Base-by-base conservation (phyloP, 73 alveolate genomes). In the Blepharisma stoltei region DNA sequence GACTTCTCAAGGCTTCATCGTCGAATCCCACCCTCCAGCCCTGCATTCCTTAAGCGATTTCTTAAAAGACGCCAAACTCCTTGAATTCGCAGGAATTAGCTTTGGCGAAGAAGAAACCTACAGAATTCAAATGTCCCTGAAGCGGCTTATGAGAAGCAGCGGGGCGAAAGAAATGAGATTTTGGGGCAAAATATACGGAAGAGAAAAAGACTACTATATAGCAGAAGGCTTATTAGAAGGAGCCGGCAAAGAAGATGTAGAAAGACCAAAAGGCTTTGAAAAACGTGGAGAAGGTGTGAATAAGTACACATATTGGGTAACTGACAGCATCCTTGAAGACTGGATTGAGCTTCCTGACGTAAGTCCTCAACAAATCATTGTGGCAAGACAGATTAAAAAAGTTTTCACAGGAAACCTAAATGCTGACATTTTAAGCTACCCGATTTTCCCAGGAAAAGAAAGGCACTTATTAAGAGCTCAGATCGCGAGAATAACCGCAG, bases 171-270 rank as follows among this genome's bases (percentile, higher is more conserved):
- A 77, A 50, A 67, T 95, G 76, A 79, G 97, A 54, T 96, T 96
- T 82, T 96, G 95, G 95, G 99, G 99, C 6, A 96, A 96, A 81
- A 67, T 94, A 27, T 86, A 67, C 67, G 96, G 98, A 25, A 79
- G 95, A 46, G 92, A 92, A 81, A 86, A 87, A 60, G 99, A 96
- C 67, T 96, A 94, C 82, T 94, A 89, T 80, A 92, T 96, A 5
- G 96, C 90, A 8, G 96, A 93, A 82, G 99, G 98, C 21, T 78
- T 87, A 11, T 54, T 70, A 38, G 89, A 92, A 18, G 87, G 87
- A n/a, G 88, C 84, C 9, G 89, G 96, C 5, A 93, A 92, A 43
- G 98, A 93, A 76, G 93, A 96, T 47, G 32, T 81, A 18, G 75
- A 25, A 7, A n/a, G 65, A 25, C 81, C 86, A 5, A 76, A 82